phyloP scores from a whole-genome alignment of 495 filamentous ascomycete genomes.

The Penicillium pulvis region DNA sequence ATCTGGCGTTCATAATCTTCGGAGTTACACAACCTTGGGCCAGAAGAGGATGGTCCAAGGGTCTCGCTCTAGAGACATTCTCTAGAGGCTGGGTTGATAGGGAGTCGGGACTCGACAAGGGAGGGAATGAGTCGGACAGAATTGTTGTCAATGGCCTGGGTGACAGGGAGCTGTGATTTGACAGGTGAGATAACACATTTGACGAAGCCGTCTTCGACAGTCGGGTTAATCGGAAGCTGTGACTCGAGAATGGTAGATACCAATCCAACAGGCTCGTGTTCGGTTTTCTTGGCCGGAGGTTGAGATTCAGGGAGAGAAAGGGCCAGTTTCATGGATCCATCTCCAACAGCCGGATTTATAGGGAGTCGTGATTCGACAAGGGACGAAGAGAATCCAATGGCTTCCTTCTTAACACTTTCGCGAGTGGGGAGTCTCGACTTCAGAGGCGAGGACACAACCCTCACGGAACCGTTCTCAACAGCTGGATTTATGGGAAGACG shows the following conservation, averaged over 20 bases:
- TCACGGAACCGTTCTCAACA: not conserved
- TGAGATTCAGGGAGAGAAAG: not conserved
- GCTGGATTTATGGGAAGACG: slow-evolving; percentile 17
- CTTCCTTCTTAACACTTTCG: not conserved
- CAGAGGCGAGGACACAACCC: not conserved
- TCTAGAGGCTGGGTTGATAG: slow-evolving; percentile 37
- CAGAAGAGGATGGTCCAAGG: slow-evolving; percentile 7
- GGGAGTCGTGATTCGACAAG: not conserved
- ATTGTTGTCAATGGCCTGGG: not conserved
- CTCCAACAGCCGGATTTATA: slow-evolving; percentile 14
- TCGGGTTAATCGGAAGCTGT: not conserved
- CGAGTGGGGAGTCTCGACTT: not conserved
- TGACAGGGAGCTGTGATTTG: not conserved
- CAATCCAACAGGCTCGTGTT: not conserved
- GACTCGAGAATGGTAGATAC: not conserved
- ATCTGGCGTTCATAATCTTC: slow-evolving; percentile 18
- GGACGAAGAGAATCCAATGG: not conserved
- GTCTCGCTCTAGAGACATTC: not conserved
- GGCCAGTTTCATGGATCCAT: not conserved
- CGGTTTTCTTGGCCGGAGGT: not conserved
- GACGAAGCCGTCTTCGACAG: not conserved
- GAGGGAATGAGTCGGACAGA: not conserved
- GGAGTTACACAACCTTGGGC: slow-evolving; percentile 5
- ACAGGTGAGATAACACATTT: not conserved
- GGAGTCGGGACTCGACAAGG: slow-evolving; percentile 7